Base-by-base conservation (phyloP, 805 yeast species). In the Kurtzmaniella cleridarum region DNA sequence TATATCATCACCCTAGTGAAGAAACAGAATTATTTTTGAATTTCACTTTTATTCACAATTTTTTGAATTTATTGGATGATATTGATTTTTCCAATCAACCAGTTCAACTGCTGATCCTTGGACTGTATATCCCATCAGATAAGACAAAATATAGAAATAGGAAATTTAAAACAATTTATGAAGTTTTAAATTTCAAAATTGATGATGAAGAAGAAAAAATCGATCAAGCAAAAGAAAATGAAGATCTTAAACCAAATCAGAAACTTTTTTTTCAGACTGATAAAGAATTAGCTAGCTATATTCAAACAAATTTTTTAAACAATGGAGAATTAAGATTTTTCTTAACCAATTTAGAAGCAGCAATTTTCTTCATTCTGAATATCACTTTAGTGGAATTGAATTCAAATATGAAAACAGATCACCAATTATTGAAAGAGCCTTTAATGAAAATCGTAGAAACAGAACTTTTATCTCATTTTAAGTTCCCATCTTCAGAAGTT, bases 301-400 rank as follows among this genome's bases (percentile, higher is more conserved):
- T 66, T 9, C 51, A 50, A 37, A 36, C 43, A 12, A 50, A 42
- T 12, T 61, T 51, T 40, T 53, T 66, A 31, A 66, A 67, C 45
- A 56, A 53, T 23, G 71, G 73, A 1, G 73, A 67, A 41, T 42
- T 60, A 28, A 54, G 55, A 35, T 68, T 57, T 41, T 67, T 65
- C 44, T 49, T 67, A 24, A 67, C 73, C 3, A 68, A 68, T 45
- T 62, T 66, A 38, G 73, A 68, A 39, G 73, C 73, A 3, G 58
- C 64, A 13, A 49, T 66, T 11, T 58, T 51, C 33, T 68, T 60
- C 47, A 49, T 67, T 28, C 59, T 63, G 41, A 64, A 60, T 34
- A 59, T 66, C 5, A 60, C 69, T 1, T 43, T 64, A 11, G 42
- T 47, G 13, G 71, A 63, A 31, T 50, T 66, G 29, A 23, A 38